Conservation (phyloP, 2,329 filamentous ascomycete genomes). For the Claviceps sp. region DNA sequence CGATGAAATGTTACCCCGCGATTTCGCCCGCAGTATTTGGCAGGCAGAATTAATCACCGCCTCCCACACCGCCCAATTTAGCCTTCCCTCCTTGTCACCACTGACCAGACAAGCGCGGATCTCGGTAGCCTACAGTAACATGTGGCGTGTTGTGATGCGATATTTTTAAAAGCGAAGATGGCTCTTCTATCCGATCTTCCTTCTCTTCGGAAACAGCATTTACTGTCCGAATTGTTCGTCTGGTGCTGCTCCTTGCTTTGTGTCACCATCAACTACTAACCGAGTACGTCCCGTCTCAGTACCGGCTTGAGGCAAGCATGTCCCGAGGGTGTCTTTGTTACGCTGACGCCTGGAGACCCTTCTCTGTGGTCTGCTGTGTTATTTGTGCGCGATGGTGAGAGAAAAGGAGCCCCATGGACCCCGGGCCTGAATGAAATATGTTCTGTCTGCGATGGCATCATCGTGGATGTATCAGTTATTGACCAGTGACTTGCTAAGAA, state of each 20-base stretch:
- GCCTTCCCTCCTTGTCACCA: neutral
- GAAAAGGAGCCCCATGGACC: neutral
- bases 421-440: neutral
- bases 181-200: constrained; percentile 31
- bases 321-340: constrained; percentile 78
- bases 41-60: constrained; percentile 13
- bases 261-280: neutral
- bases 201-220: constrained; percentile 57
- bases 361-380: constrained; percentile 81
- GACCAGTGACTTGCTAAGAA: neutral
- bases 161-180: neutral
- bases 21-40: neutral
- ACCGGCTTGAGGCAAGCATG: constrained; percentile 69
- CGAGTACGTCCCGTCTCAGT: constrained; percentile 28
- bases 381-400: constrained; percentile 71
- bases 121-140: neutral
- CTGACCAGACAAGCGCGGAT: neutral
- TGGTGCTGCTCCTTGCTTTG: neutral
- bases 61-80: constrained; percentile 2
- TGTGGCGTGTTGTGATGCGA: neutral
- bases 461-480: neutral
- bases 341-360: constrained; percentile 66
- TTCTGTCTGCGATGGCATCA: neutral
- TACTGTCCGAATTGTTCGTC: constrained; percentile 69
- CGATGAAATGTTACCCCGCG: constrained; percentile 4